Percentiles rank a stretch among this genome's conserved stretches.
Evolutionary conservation across 108 stramenopile species (phyloP).

Genomic region (Nannochloropsis salina): DNA sequence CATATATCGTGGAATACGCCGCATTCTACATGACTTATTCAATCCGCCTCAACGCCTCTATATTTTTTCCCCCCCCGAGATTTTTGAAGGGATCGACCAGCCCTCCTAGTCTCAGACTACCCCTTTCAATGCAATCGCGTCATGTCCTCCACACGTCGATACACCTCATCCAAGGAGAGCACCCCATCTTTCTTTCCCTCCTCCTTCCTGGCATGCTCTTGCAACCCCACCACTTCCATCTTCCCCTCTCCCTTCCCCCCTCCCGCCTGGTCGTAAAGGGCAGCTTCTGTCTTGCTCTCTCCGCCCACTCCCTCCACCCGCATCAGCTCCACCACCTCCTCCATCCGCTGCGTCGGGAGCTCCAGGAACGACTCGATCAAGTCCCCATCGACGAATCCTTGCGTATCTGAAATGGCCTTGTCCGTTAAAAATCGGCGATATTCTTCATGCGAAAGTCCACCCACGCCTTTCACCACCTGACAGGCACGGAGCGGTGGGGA

Average conservation of each 20-base stretch:
- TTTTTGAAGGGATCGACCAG: too few relatives aligned
- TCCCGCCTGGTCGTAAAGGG: too few relatives aligned
- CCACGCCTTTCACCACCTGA: constrained; percentile 65
- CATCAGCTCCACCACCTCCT: constrained; percentile 42
- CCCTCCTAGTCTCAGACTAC: too few relatives aligned
- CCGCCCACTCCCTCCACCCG: constrained; percentile 22
- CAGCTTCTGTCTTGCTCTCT: neutral
- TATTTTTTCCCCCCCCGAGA: too few relatives aligned
- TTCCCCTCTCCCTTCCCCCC: neutral
- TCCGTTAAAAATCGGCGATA: constrained; percentile 74
- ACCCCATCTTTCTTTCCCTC: constrained; percentile 19
- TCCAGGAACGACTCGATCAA: constrained; percentile 87
- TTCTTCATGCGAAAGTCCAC: constrained; percentile 71
- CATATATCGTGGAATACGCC: too few relatives aligned
- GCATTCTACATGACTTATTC: too few relatives aligned
- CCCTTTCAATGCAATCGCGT: constrained; percentile 29
- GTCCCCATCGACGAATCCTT: constrained; percentile 91
- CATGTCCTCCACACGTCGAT: constrained; percentile 42
- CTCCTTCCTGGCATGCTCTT: constrained; percentile 18
- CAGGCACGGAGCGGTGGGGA: neutral
- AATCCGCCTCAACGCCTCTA: too few relatives aligned
- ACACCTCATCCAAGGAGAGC: constrained; percentile 11
- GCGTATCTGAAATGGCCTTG: constrained; percentile 56
- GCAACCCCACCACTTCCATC: neutral
- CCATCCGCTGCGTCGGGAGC: constrained; percentile 57